Evolutionary conservation across 2,329 filamentous ascomycete genomes (phyloP).

Genomic region (Talaromyces pinophilus): DNA sequence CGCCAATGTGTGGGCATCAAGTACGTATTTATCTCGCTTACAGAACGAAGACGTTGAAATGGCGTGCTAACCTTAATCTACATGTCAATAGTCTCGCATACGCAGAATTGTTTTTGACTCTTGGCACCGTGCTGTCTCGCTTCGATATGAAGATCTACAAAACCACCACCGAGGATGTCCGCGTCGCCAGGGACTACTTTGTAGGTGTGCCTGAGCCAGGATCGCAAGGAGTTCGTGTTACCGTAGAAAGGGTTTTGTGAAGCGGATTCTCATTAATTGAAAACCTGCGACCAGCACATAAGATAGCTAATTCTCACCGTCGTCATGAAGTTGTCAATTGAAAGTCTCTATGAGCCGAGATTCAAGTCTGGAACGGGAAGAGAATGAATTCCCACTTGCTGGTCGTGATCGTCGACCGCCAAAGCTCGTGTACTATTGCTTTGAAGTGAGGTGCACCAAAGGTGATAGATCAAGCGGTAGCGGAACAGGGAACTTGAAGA

Average conservation of each 20-base stretch:
- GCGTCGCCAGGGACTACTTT: constrained; percentile 21
- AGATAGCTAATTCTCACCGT: neutral
- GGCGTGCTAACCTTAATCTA: neutral
- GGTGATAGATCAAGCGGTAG: neutral
- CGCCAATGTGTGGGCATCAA: constrained; percentile 52
- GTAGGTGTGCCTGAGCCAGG: constrained; percentile 21
- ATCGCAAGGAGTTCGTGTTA: constrained; percentile 19
- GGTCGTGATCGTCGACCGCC: neutral
- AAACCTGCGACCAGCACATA: neutral
- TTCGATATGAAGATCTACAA: constrained; percentile 37
- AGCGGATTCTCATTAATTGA: neutral
- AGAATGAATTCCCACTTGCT: neutral
- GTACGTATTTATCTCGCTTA: constrained; percentile 12
- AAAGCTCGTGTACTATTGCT: neutral
- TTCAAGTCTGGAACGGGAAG: neutral
- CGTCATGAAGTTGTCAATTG: neutral
- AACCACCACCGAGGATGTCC: constrained; percentile 36
- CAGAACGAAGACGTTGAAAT: neutral
- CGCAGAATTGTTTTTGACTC: constrained; percentile 36
- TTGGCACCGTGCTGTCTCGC: constrained; percentile 34
- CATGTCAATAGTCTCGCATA: constrained; percentile 33
- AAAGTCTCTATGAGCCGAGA: neutral
- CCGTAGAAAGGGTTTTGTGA: constrained; percentile 12
- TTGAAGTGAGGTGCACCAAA: neutral
- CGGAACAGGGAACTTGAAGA: neutral